Evolutionary conservation across 2,329 filamentous ascomycete species (phyloP), one percentile per base, ranked within the genome.

Genomic region (Fusarium praegraminearum): DNA sequence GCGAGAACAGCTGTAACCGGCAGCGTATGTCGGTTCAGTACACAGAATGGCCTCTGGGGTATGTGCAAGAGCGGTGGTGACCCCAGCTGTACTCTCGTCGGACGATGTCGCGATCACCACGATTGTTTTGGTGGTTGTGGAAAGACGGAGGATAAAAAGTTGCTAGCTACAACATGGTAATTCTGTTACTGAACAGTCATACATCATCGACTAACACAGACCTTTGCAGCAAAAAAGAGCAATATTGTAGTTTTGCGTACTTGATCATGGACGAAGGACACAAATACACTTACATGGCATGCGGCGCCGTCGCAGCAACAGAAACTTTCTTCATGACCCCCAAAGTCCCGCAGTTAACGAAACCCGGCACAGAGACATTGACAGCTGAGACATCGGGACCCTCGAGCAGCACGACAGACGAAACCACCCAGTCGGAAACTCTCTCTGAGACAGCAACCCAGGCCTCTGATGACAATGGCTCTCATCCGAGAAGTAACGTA

Each of bases 111-210:
- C 7, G 81, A 82, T 57, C 58, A 65, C 2, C 62, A 73, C 33
- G 47, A 65, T 1, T 82, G 81, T 43, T 71, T 71, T 1, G 57
- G 47, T 9, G 78, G 78, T 6, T 81, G 79, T 41, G 78, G 77
- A 0, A 70, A 70, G 28, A 72, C 67, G 1, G 57, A 66, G 1
- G 67, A 62, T 3, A 30, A 59, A 3, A 59, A 57, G 2, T 45
- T 80, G 10, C 76, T 73, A 2, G 81, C 79, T 0, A 75, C 79
- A 30, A 77, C 75, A 30, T 83, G 80, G 77, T 80, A 67, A 30
- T 70, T 1, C 3, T 13, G 10, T 18, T 3, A 6, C 32, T 8
- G 1, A 13, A 16, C 2, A 5, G n/a, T n/a, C 2, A 3, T 9
- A 4, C 2, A 26, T 24, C 3, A 22, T 7, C 6, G 2, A 9